These are phyloP conservation scores for Phaeotremella skinneri DNA, from an alignment of 768 basidiomycete genomes.

Conservation along the genomic window DNA sequence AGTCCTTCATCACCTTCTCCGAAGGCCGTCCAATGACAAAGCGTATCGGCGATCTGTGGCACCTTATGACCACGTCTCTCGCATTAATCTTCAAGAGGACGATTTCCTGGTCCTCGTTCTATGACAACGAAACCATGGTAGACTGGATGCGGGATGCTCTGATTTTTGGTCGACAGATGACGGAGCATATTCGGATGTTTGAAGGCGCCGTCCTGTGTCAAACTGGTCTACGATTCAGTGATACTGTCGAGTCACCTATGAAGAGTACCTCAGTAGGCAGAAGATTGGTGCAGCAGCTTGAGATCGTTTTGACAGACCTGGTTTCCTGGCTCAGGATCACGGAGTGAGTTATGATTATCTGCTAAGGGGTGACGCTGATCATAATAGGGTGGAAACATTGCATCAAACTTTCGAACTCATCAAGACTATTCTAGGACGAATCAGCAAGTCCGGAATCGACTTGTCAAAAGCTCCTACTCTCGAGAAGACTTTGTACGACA, in stretches of 20 bases:
- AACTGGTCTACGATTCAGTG: constrained; percentile 20
- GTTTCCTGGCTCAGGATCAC: constrained; percentile 87
- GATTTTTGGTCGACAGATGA: constrained; percentile 82
- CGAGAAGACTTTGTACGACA: constrained; percentile 61
- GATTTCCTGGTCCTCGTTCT: constrained; percentile 74
- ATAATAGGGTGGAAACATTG: constrained; percentile 62
- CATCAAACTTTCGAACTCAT: constrained; percentile 84
- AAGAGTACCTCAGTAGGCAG: constrained; percentile 64
- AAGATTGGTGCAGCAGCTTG: constrained; percentile 73
- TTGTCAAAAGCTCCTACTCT: constrained; percentile 25
- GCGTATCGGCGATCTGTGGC: constrained; percentile 73
- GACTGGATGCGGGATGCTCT: constrained; percentile 98
- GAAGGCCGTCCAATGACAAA: constrained; percentile 53
- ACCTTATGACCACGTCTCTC: constrained; percentile 72
- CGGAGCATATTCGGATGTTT: constrained; percentile 75
- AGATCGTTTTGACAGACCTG: constrained; percentile 74
- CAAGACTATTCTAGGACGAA: constrained; percentile 72
- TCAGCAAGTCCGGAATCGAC: constrained; percentile 62
- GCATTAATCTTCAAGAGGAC: constrained; percentile 82
- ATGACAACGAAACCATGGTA: constrained; percentile 79
- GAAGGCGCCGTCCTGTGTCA: constrained; percentile 63
- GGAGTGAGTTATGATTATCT: constrained; percentile 59
- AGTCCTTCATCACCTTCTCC: constrained; percentile 39
- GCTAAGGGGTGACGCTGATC: not conserved
- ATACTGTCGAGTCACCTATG: constrained; percentile 47